Base-by-base conservation (phyloP, 2,329 filamentous ascomycete species). In the Rutstroemia sp. region DNA sequence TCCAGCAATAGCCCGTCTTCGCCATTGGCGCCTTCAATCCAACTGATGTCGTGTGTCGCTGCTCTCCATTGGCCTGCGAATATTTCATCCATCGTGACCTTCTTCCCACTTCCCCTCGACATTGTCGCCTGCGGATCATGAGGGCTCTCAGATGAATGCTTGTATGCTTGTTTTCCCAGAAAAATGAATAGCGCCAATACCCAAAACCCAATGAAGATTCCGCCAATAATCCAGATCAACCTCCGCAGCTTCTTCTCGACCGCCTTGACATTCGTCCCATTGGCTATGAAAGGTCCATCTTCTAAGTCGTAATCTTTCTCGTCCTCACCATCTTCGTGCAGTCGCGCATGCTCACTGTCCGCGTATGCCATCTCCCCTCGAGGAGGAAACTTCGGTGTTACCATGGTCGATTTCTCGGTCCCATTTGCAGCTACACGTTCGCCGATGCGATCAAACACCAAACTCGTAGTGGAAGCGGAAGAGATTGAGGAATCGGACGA, bases 1-100 rank as follows among this genome's bases (percentile, higher is more conserved):
- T 96, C 88, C 19, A 99, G 79, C 62, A 99, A 71, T 58, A 97
- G 71, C 1, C 94, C 94, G 68, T 99, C 94, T 68, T 90, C 84
- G 14, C 86, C 87, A 48, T 84, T 76, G 0, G 87, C 80, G 0
- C 88, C 87, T 30, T 80, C 78, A 50, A 94, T 87, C 89, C 89
- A 95, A 62, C 80, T 81, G 60, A 94, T 88, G 30, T 77, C 79
- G 60, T 89, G 84, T 46, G 73, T 78, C 39, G 71, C 72, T n/a
- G 87, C 71, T 21, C 71, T 74, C 84, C 88, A 95, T 64, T 78
- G 75, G 3, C 88, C 87, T 1, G 67, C 68, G 65, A 86, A 75
- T 9, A 94, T 76, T 68, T 90, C 84, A 47, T 89, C 83, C 56
- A 94, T 73, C 1, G 85, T 88, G 51, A 95, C 77, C 60, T 83